Conservation (phyloP, 2,329 filamentous ascomycete species). For the Cytospora mali region DNA sequence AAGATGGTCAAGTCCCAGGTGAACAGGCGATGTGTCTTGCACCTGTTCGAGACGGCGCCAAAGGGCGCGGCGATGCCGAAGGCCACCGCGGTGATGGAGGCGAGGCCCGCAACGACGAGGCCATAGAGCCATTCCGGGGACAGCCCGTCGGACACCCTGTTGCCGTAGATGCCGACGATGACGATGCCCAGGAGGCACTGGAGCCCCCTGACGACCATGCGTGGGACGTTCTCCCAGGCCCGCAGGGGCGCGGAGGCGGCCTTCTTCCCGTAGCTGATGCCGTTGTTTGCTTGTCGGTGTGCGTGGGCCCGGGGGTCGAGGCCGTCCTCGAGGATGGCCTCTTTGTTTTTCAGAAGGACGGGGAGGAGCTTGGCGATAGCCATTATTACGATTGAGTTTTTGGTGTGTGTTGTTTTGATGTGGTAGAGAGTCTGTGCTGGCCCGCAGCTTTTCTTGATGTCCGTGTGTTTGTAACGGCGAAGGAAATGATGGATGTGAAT, state of each 20-base stretch:
- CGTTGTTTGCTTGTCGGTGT: slow-evolving; percentile 19
- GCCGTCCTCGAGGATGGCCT: slow-evolving; percentile 23
- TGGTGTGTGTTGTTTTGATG: background rate
- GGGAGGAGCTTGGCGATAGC: slow-evolving; percentile 22
- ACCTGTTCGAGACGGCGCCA: slow-evolving; percentile 38
- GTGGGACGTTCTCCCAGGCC: slow-evolving; percentile 50
- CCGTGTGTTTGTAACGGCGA: background rate
- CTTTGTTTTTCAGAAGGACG: slow-evolving; percentile 20
- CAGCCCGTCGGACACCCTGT: slow-evolving; percentile 49
- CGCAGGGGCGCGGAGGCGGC: slow-evolving; percentile 49
- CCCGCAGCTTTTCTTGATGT: slow-evolving; percentile 13
- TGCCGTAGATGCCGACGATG: slow-evolving; percentile 69
- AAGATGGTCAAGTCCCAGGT: slow-evolving; percentile 48
- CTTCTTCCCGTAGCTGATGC: slow-evolving; percentile 40
- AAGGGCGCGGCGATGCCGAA: slow-evolving; percentile 44
- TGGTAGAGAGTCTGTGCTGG: slow-evolving; percentile 10
- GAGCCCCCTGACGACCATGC: slow-evolving; percentile 60
- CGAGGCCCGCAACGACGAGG: slow-evolving; percentile 57
- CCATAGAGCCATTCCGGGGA: slow-evolving; percentile 66
- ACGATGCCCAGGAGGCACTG: slow-evolving; percentile 72
- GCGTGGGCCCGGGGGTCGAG: slow-evolving; percentile 26
- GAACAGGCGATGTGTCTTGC: slow-evolving; percentile 48
- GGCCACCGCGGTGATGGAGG: slow-evolving; percentile 53
- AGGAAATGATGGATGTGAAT: slow-evolving; percentile 1
- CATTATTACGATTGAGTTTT: slow-evolving; percentile 11